These are phyloP conservation scores for Talaromyces sp. DNA, from an alignment of 2,329 filamentous ascomycete genomes.

Conservation along the genomic window DNA sequence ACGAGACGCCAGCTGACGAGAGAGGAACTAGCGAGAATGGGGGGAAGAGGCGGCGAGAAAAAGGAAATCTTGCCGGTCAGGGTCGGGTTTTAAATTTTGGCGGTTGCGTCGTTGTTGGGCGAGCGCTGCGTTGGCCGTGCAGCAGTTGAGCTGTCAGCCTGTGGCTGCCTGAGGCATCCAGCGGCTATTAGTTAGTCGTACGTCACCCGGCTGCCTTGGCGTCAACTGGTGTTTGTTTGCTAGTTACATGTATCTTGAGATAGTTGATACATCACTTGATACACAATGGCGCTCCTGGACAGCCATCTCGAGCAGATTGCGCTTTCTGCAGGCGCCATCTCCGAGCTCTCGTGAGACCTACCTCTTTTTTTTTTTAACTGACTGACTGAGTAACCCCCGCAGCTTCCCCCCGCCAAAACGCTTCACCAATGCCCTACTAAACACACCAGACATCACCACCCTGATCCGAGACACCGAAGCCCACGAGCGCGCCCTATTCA, in stretches of 20 bases:
- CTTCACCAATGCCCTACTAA: slow-evolving; percentile 89
- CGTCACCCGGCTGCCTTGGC: neutral
- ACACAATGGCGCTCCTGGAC: slow-evolving; percentile 61
- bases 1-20: neutral
- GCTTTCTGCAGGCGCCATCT: slow-evolving; percentile 70
- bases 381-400: slow-evolving; percentile 7
- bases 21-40: neutral
- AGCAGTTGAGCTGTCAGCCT: slow-evolving; percentile 8
- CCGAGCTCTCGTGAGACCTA: slow-evolving; percentile 62
- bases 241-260: neutral
- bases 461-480: slow-evolving; percentile 92
- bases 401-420: slow-evolving; percentile 90
- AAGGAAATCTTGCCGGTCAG: neutral
- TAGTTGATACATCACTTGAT: neutral
- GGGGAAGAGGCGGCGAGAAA: too few species aligned
- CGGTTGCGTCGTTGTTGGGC: slow-evolving; percentile 6
- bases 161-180: slow-evolving; percentile 11
- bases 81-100: too few species aligned
- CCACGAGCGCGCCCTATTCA: slow-evolving; percentile 93
- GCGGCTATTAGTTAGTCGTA: neutral
- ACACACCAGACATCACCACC: slow-evolving; percentile 84
- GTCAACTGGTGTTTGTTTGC: too few species aligned
- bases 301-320: slow-evolving; percentile 73
- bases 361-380: too few species aligned
- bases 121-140: slow-evolving; percentile 7